A percentile compares a stretch with the other conserved stretches of the same genome.
These are phyloP conservation scores for Lasiodiplodia theobromae DNA, from an alignment of 2,329 filamentous ascomycete genomes.

Conservation along the genomic window DNA sequence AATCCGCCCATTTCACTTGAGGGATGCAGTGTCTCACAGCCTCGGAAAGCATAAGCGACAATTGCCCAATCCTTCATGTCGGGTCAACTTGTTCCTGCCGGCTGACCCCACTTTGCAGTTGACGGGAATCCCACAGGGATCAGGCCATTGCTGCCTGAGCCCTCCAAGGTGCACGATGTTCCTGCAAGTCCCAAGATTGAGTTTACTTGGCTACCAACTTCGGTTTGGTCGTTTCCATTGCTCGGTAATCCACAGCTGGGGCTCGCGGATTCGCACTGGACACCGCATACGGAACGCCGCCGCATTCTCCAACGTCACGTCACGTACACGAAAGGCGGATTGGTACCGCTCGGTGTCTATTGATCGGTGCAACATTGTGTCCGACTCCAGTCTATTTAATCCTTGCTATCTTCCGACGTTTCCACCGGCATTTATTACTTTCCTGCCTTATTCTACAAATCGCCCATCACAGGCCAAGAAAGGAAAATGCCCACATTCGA, in stretches of 20 bases:
- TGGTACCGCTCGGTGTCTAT: not conserved
- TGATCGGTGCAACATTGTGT: not conserved
- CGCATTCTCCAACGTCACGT: not conserved
- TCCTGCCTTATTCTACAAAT: not conserved
- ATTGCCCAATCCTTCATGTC: not conserved
- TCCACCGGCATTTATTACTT: not conserved
- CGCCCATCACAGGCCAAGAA: constrained; percentile 28
- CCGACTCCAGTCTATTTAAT: not conserved
- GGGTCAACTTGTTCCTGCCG: not conserved
- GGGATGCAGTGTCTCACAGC: not conserved
- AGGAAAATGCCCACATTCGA: constrained; percentile 35
- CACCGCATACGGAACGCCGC: not conserved
- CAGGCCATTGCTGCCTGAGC: not conserved
- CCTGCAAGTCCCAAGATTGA: not conserved
- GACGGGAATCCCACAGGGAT: not conserved
- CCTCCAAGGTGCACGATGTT: not conserved
- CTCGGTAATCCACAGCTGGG: too few relatives aligned
- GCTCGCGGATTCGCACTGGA: not conserved
- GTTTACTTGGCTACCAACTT: not conserved
- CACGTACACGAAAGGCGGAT: not conserved
- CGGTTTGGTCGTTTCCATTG: too few relatives aligned
- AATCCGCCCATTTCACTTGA: not conserved
- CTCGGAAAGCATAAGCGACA: not conserved
- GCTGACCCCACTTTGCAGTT: not conserved
- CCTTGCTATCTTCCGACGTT: not conserved